Evolutionary conservation across 768 basidiomycete genomes (phyloP), one percentile per base, ranked within the genome.

Genomic region (Fibroporia radiculosa): DNA sequence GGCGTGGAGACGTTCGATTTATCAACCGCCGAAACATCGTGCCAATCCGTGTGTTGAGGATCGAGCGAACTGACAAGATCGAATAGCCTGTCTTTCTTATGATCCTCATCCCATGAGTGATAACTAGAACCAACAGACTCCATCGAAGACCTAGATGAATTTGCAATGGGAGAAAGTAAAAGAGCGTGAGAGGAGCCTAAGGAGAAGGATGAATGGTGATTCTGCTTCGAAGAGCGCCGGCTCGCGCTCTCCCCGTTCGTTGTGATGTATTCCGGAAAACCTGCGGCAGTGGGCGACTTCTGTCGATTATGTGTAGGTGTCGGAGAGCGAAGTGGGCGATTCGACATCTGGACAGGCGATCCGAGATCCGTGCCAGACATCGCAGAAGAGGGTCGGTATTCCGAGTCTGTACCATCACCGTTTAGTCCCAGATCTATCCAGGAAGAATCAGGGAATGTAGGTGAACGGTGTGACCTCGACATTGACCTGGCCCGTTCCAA

Each of bases 111-210:
- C 74, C 74, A 80, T 3, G 87, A 87, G 58, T 90, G 87, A 60
- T 86, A 91, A 62, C 89, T 91, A 2, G 89, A 92, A 13, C 89
- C 86, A 27, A 71, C 73, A 8, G 87, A 89, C 47, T 81, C 84
- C 18, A 91, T 64, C 5, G 89, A 91, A 12, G 86, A 84, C 23
- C 80, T 74, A 23, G 88, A 90, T 6, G 84, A 84, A 50, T 81
- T 89, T 13, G 73, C 74, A 14, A 84, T 63, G 3, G 84, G 80
- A 28, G 82, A 80, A 42, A 90, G 73, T n/a, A 82, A 67, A 40
- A 83, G 72, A 1, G 75, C 73, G 45, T 35, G 44, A 8, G 48
- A 29, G 19, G 49, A 45, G 10, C 41, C 42, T 24, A 46, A 39
- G 22, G 33, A 36, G 34, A 45, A 56, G 19, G 54, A 52, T 12